Base-by-base conservation (phyloP, 192 early-diverging fungal species). In the Diversispora eburnea region DNA sequence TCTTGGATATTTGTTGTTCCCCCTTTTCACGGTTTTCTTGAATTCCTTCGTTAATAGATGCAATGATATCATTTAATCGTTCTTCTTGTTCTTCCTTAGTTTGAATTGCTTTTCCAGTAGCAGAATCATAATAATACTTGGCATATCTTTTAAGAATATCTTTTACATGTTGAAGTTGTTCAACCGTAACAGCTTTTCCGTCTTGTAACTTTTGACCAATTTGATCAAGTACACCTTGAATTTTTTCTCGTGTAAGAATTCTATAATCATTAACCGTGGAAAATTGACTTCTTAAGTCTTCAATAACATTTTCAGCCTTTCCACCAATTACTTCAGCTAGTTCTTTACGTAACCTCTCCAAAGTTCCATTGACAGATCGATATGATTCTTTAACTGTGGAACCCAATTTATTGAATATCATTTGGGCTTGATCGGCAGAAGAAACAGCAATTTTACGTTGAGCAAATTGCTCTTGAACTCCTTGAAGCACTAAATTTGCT, bases 141-240 rank as follows among this genome's bases (percentile, higher is more conserved):
- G 51, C 46, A 8, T 10, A 1, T 6, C 33, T 15, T 8, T 59
- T 49, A 10, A 62, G 15, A 3, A 45, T 17, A 7, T 60, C 8
- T 41, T 12, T 57, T 58, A 72, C 48, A 22, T 59, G 22, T 4
- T 46, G 6, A 19, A 72, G 20, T 49, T 72, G 71, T 15, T 72
- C 71, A 43, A 72, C 58, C 3, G 71, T 72, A 15, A 61, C 13
- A 13, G 39, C 17, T 33, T 72, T 72, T 0, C 71, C 71, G 19
- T 72, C 59, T 48, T 20, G 5, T 4, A 72, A 4, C 48, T 72
- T 72, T 47, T 61, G 56, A 49, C 56, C 55, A 61, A 72, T 58
- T 25, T 60, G 25, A 49, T 62, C 58, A 54, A 62, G 20, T 22
- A 25, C 42, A 48, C 10, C 15, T 48, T 72, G 70, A 72, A 72